These are phyloP conservation scores for Gamsiella multidivaricata DNA, from an alignment of 192 early-diverging fungal species.

Conservation along the genomic window DNA sequence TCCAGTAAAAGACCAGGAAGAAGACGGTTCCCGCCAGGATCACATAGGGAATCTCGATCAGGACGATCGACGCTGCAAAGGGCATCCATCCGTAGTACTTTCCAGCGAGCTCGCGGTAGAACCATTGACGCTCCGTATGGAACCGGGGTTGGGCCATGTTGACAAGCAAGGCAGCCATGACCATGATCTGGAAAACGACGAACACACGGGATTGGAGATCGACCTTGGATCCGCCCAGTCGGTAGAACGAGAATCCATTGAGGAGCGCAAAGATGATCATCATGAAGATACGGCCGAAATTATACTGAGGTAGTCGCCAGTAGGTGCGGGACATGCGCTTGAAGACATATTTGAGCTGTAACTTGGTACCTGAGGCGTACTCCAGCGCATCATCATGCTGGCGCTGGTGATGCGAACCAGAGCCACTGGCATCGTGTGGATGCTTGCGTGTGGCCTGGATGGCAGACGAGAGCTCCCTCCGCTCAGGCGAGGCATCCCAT, in stretches of 20 bases:
- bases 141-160: slow-evolving; percentile 77
- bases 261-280: slow-evolving; percentile 70
- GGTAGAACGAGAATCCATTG: slow-evolving; percentile 81
- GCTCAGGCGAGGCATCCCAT: slow-evolving; percentile 73
- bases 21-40: slow-evolving; percentile 69
- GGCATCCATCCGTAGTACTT: slow-evolving; percentile 77
- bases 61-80: slow-evolving; percentile 69
- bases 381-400: slow-evolving; percentile 49
- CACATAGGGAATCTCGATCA: slow-evolving; percentile 79
- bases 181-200: slow-evolving; percentile 75
- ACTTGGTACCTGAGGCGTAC: slow-evolving; percentile 57
- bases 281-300: slow-evolving; percentile 73
- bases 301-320: slow-evolving; percentile 82
- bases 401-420: slow-evolving; percentile 3
- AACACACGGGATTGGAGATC: slow-evolving; percentile 78
- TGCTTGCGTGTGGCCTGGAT: slow-evolving; percentile 63
- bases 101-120: slow-evolving; percentile 72
- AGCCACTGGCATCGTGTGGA: neutral
- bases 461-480: slow-evolving; percentile 52
- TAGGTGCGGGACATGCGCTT: slow-evolving; percentile 72
- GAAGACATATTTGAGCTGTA: slow-evolving; percentile 71
- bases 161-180: slow-evolving; percentile 75
- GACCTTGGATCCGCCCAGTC: slow-evolving; percentile 60
- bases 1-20: slow-evolving; percentile 83
- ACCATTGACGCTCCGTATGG: slow-evolving; percentile 73